phyloP scores from a whole-genome alignment of 495 filamentous ascomycete genomes.

The Penicillium pulvis region DNA sequence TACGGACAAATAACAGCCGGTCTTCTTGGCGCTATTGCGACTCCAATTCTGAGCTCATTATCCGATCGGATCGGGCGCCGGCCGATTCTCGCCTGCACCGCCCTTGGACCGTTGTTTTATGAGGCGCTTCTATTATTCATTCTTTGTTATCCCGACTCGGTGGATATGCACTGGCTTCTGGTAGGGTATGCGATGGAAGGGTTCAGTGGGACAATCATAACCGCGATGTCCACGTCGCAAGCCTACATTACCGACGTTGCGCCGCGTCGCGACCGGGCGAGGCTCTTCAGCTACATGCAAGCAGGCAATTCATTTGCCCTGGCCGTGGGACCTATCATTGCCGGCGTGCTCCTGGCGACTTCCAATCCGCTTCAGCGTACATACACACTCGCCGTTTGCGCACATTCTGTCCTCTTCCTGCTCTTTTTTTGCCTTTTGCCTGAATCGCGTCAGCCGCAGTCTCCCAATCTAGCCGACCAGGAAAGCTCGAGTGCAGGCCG shows the following conservation, averaged over 20 bases:
- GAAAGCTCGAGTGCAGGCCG: too few relatives aligned
- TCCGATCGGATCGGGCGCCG: conserved; percentile 12
- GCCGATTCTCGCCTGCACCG: conserved; percentile 1
- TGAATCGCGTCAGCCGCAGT: conserved; percentile 4
- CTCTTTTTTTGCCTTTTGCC: conserved; percentile 6
- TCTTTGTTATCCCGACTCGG: conserved; percentile 5
- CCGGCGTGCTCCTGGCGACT: conserved; percentile 4
- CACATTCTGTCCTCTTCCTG: not conserved
- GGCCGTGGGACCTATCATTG: conserved; percentile 6
- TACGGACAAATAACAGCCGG: conserved; percentile 11
- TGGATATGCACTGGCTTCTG: conserved; percentile 5
- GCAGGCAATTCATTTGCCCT: conserved; percentile 2
- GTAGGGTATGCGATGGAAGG: conserved; percentile 13
- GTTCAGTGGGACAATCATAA: conserved; percentile 7
- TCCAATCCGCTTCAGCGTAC: conserved; percentile 1
- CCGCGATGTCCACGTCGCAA: conserved; percentile 5
- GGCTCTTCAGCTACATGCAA: conserved; percentile 13
- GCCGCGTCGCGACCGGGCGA: not conserved
- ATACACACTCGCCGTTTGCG: conserved; percentile 1
- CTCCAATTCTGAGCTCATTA: conserved; percentile 8
- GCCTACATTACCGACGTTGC: conserved; percentile 12
- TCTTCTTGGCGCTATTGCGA: conserved; percentile 13
- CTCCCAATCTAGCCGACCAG: not conserved
- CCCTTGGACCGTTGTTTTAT: conserved; percentile 2
- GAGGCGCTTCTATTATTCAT: conserved; percentile 1